Percentiles rank a stretch among this genome's conserved stretches.
These are phyloP conservation scores for Boletus calvinii DNA, from an alignment of 1,284 basidiomycete genomes.

Conservation along the genomic window DNA sequence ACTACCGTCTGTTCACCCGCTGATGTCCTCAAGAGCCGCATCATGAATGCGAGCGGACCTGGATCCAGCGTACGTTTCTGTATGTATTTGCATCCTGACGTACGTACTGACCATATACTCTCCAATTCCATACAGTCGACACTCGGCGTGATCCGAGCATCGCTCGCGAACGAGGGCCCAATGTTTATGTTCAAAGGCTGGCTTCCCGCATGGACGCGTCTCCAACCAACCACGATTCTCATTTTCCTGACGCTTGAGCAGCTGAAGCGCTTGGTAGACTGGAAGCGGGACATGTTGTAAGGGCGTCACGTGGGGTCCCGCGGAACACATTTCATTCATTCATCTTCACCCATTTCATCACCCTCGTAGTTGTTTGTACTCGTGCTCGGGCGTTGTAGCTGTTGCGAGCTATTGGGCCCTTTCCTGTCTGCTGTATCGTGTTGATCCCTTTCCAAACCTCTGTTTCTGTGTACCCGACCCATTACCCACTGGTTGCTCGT, in stretches of 20 bases:
- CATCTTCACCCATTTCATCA: background rate
- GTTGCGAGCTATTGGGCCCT: background rate
- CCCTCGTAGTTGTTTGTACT: background rate
- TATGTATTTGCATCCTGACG: too few relatives aligned
- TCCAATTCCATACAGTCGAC: constrained; percentile 54
- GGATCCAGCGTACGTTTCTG: constrained; percentile 60
- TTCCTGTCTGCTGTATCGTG: background rate
- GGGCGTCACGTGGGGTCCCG: background rate
- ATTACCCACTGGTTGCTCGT: background rate
- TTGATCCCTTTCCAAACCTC: too few relatives aligned
- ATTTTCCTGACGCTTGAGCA: constrained; percentile 78
- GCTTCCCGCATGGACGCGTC: constrained; percentile 81
- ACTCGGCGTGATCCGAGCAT: constrained; percentile 65
- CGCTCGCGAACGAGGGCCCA: constrained; percentile 76
- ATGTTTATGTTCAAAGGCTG: constrained; percentile 95
- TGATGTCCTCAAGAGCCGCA: constrained; percentile 86
- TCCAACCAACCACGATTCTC: constrained; percentile 82
- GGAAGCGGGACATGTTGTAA: constrained; percentile 23
- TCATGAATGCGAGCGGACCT: constrained; percentile 87
- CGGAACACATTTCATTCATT: background rate
- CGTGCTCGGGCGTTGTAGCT: background rate
- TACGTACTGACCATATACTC: background rate
- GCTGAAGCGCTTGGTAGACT: constrained; percentile 25
- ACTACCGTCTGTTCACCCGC: constrained; percentile 94
- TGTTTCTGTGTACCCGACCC: background rate